Conservation (phyloP, 768 basidiomycete species). For the Filobasidium wieringae region DNA sequence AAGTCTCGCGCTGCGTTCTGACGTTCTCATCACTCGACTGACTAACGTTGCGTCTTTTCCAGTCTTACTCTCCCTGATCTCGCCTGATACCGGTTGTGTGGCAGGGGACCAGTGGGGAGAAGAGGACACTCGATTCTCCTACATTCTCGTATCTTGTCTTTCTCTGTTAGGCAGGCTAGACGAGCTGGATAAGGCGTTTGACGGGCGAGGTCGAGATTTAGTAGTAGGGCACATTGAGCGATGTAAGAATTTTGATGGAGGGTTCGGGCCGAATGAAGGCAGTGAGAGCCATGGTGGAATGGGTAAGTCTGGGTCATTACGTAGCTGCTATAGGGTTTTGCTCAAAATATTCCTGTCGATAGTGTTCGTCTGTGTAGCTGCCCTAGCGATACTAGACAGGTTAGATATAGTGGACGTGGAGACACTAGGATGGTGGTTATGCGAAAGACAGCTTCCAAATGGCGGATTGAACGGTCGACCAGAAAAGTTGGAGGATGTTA, state of each 20-base stretch:
- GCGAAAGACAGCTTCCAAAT: constrained; percentile 81
- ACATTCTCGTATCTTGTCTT: constrained; percentile 71
- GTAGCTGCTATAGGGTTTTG: no score
- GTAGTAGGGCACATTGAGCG: constrained; percentile 54
- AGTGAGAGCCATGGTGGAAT: constrained; percentile 89
- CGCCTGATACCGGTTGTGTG: constrained; percentile 69
- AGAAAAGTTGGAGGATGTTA: constrained; percentile 89
- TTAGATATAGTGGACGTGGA: constrained; percentile 64
- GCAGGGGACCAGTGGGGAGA: constrained; percentile 88
- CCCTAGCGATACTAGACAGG: constrained; percentile 73
- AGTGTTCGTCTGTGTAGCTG: constrained; percentile 85
- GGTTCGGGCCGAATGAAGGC: constrained; percentile 70
- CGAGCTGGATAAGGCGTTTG: constrained; percentile 45
- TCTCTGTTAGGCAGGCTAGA: constrained; percentile 67
- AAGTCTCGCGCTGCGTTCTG: constrained; percentile 25
- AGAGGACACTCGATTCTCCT: constrained; percentile 78
- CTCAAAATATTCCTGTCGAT: no score
- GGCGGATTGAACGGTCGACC: constrained; percentile 96
- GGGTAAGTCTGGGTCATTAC: constrained; percentile 45
- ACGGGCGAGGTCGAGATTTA: constrained; percentile 16
- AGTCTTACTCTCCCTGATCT: constrained; percentile 75
- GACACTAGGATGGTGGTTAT: constrained; percentile 84
- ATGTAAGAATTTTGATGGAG: constrained; percentile 91
- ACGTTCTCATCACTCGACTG: background rate
- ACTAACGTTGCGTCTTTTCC: background rate